Conservation (phyloP, 257 asterid genomes). For the Nicotiana knightiana region DNA sequence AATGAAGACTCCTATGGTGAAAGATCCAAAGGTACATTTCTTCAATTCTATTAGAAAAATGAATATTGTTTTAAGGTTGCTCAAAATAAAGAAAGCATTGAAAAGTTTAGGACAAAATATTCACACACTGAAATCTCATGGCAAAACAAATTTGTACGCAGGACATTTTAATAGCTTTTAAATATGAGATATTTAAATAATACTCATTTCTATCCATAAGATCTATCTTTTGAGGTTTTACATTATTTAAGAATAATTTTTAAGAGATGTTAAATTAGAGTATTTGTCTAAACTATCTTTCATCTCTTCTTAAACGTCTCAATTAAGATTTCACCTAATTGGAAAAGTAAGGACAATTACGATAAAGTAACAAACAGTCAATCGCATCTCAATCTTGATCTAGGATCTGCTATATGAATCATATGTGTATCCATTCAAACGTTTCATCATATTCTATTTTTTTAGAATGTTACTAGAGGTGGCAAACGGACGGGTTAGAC, state of each 20-base stretch:
- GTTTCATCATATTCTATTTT: not conserved
- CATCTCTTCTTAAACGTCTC: not conserved
- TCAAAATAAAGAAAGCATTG: not conserved
- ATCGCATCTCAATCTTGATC: not conserved
- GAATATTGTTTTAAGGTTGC: not conserved
- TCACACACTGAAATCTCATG: not conserved
- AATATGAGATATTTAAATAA: not conserved
- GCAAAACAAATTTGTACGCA: not conserved
- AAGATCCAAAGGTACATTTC: conserved; percentile 48
- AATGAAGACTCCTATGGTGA: conserved; percentile 53
- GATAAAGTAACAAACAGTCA: not conserved
- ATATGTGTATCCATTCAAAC: not conserved
- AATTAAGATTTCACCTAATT: not conserved
- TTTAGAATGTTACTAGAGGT: not conserved
- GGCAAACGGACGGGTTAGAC: no score
- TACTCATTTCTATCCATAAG: not conserved
- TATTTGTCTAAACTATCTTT: not conserved
- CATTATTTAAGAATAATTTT: not conserved
- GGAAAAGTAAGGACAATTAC: not conserved
- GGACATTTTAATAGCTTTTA: not conserved
- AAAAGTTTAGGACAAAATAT: not conserved
- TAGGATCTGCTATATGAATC: not conserved
- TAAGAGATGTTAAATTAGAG: not conserved
- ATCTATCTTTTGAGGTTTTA: not conserved
- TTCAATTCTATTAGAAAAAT: not conserved